Evolutionary conservation across 2,329 filamentous ascomycete genomes (phyloP).

Genomic region (Claviceps africana): DNA sequence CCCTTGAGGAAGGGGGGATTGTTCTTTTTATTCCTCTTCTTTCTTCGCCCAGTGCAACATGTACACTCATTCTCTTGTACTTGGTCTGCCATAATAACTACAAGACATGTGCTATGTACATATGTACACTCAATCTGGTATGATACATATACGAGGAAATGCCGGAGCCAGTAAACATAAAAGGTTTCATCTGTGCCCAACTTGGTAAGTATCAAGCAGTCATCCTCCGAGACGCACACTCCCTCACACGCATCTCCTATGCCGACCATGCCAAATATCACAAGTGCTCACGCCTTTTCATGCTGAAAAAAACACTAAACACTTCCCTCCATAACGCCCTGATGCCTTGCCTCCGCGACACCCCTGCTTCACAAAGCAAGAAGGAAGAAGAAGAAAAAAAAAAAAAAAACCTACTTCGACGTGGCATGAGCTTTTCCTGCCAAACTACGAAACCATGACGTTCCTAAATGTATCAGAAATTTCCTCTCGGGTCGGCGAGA

Average conservation of each 20-base stretch:
- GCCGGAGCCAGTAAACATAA: not conserved
- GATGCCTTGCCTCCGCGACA: conserved; percentile 18
- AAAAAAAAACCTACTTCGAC: not conserved
- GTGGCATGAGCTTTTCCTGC: not conserved
- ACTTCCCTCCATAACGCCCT: conserved; percentile 15
- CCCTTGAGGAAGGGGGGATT: too few species aligned
- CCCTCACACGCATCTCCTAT: not conserved
- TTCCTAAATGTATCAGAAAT: conserved; percentile 43
- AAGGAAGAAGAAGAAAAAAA: not conserved
- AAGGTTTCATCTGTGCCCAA: not conserved
- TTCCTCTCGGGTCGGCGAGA: conserved; percentile 30
- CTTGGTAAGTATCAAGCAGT: not conserved
- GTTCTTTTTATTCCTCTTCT: not conserved
- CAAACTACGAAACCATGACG: conserved; percentile 34
- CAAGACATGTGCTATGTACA: too few species aligned
- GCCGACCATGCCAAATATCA: not conserved
- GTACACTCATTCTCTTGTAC: too few species aligned
- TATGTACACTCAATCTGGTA: not conserved
- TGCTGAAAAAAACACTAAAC: not conserved
- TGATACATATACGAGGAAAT: not conserved
- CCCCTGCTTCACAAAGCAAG: not conserved
- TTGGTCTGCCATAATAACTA: not conserved
- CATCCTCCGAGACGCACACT: not conserved
- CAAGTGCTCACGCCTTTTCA: not conserved
- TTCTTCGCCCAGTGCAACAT: too few species aligned